Base-by-base conservation (phyloP, 257 asterid genomes). In the Leptodermis oblonga region DNA sequence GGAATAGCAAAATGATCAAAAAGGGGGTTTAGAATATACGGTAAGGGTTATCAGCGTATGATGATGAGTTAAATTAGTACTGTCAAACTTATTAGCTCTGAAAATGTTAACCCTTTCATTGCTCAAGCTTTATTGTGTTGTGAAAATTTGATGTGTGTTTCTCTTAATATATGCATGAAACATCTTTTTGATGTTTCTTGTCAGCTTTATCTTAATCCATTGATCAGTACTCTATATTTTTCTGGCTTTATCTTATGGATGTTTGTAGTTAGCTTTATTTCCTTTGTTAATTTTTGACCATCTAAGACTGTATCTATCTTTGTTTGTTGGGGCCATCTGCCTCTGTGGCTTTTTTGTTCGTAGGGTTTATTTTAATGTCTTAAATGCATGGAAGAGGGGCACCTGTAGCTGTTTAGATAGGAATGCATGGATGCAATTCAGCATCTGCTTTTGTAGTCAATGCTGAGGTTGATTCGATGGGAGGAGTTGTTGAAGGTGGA, bases 391-490 rank as follows among this genome's bases (percentile, higher is more conserved):
- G 86, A 54, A 71, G 74, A 72, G 68, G 79, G 74, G 69, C 68
- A 78, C 71, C 42, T 45, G 65, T 81, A 80, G 83, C 79, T 73
- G 56, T n/a, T n/a, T n/a, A n/a, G n/a, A n/a, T n/a, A n/a, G n/a
- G n/a, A n/a, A n/a, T n/a, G n/a, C n/a, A n/a, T n/a, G n/a, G n/a
- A n/a, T n/a, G n/a, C n/a, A n/a, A n/a, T n/a, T n/a, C n/a, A n/a
- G n/a, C n/a, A n/a, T n/a, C n/a, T n/a, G n/a, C n/a, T n/a, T n/a
- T n/a, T n/a, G n/a, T n/a, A n/a, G n/a, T n/a, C n/a, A n/a, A 87
- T 86, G 90, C 96, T 80, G 92, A 86, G 79, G 87, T 82, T 81
- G 96, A 84, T 86, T 89, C 92, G 77, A 91, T 91, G 97, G 97
- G 92, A 70, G 95, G 91, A 68, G 90, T 85, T 83, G 86, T 84